Conservation (phyloP, 768 basidiomycete species). For the Lyophyllum decastes region DNA sequence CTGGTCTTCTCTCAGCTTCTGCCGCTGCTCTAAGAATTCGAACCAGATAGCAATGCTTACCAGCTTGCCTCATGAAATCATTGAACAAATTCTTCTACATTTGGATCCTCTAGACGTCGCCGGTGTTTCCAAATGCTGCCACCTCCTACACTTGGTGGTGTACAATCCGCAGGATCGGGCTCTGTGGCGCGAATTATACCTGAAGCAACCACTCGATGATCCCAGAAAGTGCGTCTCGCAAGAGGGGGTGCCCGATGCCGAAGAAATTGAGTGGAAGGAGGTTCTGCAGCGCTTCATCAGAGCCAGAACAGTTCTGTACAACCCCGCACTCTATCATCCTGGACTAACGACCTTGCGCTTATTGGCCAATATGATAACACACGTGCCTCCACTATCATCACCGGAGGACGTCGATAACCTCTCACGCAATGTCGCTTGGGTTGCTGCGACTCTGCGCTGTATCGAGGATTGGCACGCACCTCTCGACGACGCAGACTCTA, state of each 20-base stretch:
- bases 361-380: conserved; percentile 48
- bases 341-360: conserved; percentile 51
- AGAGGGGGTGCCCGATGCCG: conserved; percentile 29
- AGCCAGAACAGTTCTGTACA: conserved; percentile 47
- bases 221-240: conserved; percentile 49
- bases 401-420: conserved; percentile 24
- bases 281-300: conserved; percentile 58
- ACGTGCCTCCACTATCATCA: conserved; percentile 37
- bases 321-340: conserved; percentile 32
- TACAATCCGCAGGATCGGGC: conserved; percentile 45
- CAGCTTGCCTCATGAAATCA: conserved; percentile 57
- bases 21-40: conserved; percentile 2
- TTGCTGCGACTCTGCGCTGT: conserved; percentile 36
- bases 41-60: conserved; percentile 18
- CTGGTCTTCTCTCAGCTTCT: neutral
- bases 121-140: conserved; percentile 50
- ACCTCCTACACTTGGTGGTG: conserved; percentile 40
- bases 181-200: conserved; percentile 70
- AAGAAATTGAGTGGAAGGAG: conserved; percentile 50
- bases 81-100: conserved; percentile 57
- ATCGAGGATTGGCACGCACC: conserved; percentile 33
- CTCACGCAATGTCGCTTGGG: conserved; percentile 57
- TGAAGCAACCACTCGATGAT: conserved; percentile 64
- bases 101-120: conserved; percentile 66
- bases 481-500: conserved; percentile 37